These are phyloP conservation scores for Crithidia mellificae DNA, from an alignment of 208 protist species.

Conservation along the genomic window DNA sequence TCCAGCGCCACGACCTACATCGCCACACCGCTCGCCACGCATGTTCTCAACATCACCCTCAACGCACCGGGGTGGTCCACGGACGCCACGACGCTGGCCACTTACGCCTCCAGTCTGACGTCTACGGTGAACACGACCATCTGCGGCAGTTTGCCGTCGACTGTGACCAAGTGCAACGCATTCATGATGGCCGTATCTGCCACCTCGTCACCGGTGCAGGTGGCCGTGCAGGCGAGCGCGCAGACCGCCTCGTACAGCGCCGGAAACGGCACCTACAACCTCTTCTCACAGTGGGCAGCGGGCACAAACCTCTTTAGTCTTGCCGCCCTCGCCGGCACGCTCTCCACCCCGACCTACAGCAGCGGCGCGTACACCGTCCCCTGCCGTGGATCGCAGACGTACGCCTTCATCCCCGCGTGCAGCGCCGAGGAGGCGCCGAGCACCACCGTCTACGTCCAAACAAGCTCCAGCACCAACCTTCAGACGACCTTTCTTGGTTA, in stretches of 20 bases:
- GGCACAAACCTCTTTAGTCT: constrained; percentile 18
- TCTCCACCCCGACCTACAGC: constrained; percentile 26
- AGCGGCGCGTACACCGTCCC: constrained; percentile 40
- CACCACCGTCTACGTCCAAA: constrained; percentile 36
- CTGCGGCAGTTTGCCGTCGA: constrained; percentile 25
- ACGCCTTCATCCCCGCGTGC: constrained; percentile 50
- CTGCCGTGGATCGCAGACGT: constrained; percentile 39
- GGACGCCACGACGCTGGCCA: constrained; percentile 39
- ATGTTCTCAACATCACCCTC: constrained; percentile 47
- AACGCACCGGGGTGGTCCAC: constrained; percentile 26
- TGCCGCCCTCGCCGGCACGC: constrained; percentile 19
- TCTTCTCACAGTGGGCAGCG: constrained; percentile 41
- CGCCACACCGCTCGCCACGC: constrained; percentile 27
- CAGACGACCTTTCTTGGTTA: constrained; percentile 19
- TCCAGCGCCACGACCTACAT: not conserved
- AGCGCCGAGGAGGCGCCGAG: constrained; percentile 10
- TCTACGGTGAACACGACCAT: constrained; percentile 32
- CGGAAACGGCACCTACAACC: constrained; percentile 26
- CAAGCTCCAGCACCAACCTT: constrained; percentile 20
- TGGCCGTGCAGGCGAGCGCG: constrained; percentile 38
- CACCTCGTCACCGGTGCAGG: constrained; percentile 39
- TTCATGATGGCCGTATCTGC: constrained; percentile 39
- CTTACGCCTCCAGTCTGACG: constrained; percentile 8
- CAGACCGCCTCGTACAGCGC: constrained; percentile 12
- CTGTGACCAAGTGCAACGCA: constrained; percentile 28